Base-by-base conservation (phyloP, 768 basidiomycete genomes). In the Tylopilus sp. region DNA sequence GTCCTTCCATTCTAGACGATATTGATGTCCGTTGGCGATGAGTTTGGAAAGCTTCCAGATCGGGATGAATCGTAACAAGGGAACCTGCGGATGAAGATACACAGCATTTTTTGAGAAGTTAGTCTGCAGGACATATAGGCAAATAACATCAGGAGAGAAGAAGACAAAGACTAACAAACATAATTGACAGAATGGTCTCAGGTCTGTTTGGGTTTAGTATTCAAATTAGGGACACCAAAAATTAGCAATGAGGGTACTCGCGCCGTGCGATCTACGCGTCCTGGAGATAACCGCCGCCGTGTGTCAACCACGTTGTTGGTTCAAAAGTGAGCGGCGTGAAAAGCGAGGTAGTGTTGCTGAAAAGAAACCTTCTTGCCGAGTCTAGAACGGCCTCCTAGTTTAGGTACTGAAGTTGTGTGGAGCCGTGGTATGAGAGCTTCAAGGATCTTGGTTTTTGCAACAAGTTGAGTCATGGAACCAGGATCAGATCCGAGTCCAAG, bases 1-100 rank as follows among this genome's bases (percentile, higher is more conserved):
- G 31, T 42, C 9, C 44, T 63, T 60, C 63, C 58, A 63, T 65
- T 60, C 51, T 52, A 47, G 53, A 59, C 5, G 31, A 53, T 56
- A 53, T 57, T 47, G 50, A 52, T 51, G 47, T 55, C 54, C 47
- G 51, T 51, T 31, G 31, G 44, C 30, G 38, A 47, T 35, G 40
- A 40, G 44, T 25, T 33, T 25, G 44, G 47, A 50, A 40, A 44
- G 12, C 15, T 44, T 38, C 56, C 48, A 31, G 52, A 57, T 64
- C 42, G 47, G 52, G 46, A n/a, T 36, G 30, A 39, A 44, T 36
- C 18, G 6, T 20, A 40, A 51, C 33, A 38, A 51, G n/a, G 23
- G 36, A 3, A 40, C 42, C 38, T 36, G 44, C 50, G 26, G 18
- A 49, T 43, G 35, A 43, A 57, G 12, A 15, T n/a, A 42, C 15